Conservation (phyloP, 2,329 filamentous ascomycete species). For the Fusarium sp. region DNA sequence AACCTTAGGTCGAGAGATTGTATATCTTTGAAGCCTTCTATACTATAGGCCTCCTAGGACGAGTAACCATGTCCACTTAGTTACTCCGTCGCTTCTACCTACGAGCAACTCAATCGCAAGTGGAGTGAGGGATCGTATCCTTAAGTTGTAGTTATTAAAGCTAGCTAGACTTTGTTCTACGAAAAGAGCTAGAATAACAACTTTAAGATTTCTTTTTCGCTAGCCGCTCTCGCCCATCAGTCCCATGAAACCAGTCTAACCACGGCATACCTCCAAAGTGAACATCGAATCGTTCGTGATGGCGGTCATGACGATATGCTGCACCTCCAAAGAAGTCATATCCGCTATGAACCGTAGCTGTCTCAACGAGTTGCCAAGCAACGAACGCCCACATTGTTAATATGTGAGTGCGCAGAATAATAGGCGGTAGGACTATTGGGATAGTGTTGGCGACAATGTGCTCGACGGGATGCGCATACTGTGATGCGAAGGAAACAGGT, state of each 20-base stretch:
- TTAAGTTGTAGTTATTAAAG: no score
- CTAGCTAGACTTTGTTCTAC: no score
- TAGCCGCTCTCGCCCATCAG: constrained; percentile 47
- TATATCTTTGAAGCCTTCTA: no score
- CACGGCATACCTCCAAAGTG: constrained; percentile 66
- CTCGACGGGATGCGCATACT: constrained; percentile 70
- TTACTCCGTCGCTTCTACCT: no score
- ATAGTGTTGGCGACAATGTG: constrained; percentile 67
- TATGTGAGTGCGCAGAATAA: constrained; percentile 62
- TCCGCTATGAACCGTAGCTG: constrained; percentile 68
- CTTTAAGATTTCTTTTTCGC: neutral
- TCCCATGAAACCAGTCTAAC: constrained; percentile 69
- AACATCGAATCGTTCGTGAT: constrained; percentile 69
- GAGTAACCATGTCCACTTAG: no score
- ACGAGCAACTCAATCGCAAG: no score
- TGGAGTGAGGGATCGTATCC: no score
- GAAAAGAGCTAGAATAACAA: no score
- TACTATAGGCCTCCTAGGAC: no score
- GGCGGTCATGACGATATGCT: constrained; percentile 67
- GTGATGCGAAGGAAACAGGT: constrained; percentile 66
- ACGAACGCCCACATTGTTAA: constrained; percentile 67
- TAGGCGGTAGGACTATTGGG: constrained; percentile 64
- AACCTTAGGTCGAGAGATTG: no score
- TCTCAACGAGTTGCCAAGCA: constrained; percentile 63
- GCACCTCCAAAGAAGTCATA: constrained; percentile 66